Conservation (phyloP, 345 rosid genomes). For the Adansonia digitata region DNA sequence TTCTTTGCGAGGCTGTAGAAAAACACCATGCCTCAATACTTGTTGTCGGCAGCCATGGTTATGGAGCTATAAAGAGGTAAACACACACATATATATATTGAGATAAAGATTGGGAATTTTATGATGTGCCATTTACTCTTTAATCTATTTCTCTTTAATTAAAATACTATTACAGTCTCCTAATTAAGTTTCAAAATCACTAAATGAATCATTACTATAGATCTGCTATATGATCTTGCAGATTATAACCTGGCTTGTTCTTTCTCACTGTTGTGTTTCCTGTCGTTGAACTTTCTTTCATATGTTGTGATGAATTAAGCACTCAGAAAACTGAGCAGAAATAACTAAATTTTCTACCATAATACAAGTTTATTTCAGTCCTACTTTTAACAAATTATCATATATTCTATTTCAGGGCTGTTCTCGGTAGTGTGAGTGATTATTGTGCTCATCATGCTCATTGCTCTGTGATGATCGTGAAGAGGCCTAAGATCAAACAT, state of each 20-base stretch:
- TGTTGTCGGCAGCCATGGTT: slow-evolving; percentile 93
- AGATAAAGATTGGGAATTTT: slow-evolving; percentile 4
- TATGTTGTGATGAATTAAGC: background rate
- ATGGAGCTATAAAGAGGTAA: slow-evolving; percentile 93
- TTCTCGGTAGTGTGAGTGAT: slow-evolving; percentile 92
- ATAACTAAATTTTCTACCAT: background rate
- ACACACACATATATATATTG: background rate
- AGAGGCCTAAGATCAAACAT: slow-evolving; percentile 84
- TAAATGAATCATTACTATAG: background rate
- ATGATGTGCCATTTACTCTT: background rate
- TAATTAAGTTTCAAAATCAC: background rate
- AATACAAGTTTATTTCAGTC: background rate
- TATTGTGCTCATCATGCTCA: slow-evolving; percentile 97
- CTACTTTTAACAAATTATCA: background rate
- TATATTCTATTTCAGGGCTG: slow-evolving; percentile 54
- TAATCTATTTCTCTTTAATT: too few species aligned
- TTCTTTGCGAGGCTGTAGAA: slow-evolving; percentile 85
- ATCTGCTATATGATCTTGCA: background rate
- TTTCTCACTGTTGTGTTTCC: background rate
- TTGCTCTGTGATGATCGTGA: slow-evolving; percentile 89
- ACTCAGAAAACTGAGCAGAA: background rate
- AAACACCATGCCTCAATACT: slow-evolving; percentile 78
- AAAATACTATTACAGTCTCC: background rate
- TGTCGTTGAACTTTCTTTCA: background rate
- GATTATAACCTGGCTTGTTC: background rate